phyloP scores from a whole-genome alignment of 2,329 filamentous ascomycete species.

The Sporothrix luriei region DNA sequence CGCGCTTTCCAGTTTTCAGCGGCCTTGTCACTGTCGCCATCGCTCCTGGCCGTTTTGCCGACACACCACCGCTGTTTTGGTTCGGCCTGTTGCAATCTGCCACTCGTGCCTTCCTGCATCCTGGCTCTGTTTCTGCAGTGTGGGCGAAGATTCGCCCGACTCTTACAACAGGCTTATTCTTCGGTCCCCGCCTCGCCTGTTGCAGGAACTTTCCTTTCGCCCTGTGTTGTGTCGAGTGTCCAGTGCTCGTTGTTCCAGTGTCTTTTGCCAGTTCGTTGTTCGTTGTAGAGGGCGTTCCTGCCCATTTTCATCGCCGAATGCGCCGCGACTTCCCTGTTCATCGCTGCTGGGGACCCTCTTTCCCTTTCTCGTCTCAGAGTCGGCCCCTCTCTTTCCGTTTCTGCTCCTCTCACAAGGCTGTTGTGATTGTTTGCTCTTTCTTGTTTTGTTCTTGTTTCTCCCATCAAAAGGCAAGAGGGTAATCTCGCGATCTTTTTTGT shows the following conservation, averaged over 20 bases:
- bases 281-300: not conserved
- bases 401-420: slow-evolving; percentile 13
- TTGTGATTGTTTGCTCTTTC: not conserved
- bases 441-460: slow-evolving; percentile 4
- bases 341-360: not conserved
- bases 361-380: not conserved
- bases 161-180: not conserved
- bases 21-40: not conserved
- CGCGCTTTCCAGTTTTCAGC: slow-evolving; percentile 6
- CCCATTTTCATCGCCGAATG: not conserved
- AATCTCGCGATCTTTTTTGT: slow-evolving; percentile 1
- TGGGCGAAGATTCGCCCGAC: slow-evolving; percentile 26
- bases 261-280: not conserved
- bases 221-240: not conserved
- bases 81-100: not conserved
- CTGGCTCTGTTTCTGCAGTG: not conserved
- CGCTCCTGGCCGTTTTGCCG: slow-evolving; percentile 11
- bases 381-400: slow-evolving; percentile 14
- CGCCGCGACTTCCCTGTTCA: slow-evolving; percentile 17
- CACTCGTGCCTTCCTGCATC: not conserved
- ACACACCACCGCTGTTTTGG: not conserved
- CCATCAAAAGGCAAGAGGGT: not conserved
- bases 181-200: not conserved
- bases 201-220: not conserved
- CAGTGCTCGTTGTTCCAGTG: slow-evolving; percentile 1